Conservation (phyloP, 768 basidiomycete species). For the Agaricus bisporus region DNA sequence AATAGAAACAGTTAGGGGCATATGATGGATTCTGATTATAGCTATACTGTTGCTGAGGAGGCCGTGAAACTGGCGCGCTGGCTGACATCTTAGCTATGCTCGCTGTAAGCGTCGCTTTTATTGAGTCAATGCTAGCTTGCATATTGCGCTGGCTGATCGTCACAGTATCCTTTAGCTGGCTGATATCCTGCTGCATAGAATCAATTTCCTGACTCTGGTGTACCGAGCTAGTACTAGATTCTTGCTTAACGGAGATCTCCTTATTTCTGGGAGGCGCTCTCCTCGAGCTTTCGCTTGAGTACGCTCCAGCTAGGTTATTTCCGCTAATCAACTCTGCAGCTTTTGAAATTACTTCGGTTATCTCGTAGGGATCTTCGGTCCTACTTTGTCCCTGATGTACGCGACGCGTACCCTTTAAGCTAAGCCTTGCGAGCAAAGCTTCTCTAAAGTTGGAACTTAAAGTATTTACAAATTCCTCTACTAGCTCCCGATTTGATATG, state of each 20-base stretch:
- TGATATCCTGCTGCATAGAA: too few species aligned
- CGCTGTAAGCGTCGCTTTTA: too few species aligned
- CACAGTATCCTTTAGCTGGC: too few species aligned
- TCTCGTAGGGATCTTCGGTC: not conserved
- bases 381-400: not conserved
- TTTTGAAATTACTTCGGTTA: not conserved
- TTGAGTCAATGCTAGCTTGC: too few species aligned
- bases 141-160: too few species aligned
- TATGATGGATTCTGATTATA: too few species aligned
- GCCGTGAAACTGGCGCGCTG: too few species aligned
- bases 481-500: not conserved
- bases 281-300: not conserved
- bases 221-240: too few species aligned
- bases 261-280: too few species aligned
- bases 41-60: not conserved
- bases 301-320: not conserved
- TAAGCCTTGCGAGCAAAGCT: not conserved
- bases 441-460: not conserved
- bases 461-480: not conserved
- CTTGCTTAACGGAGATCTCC: too few species aligned
- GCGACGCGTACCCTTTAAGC: not conserved
- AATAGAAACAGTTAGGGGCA: conserved; percentile 4
- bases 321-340: not conserved
- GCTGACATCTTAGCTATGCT: too few species aligned
- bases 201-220: too few species aligned